Evolutionary conservation across 2,329 filamentous ascomycete species (phyloP).

Genomic region (Botrytis pseudocinerea): DNA sequence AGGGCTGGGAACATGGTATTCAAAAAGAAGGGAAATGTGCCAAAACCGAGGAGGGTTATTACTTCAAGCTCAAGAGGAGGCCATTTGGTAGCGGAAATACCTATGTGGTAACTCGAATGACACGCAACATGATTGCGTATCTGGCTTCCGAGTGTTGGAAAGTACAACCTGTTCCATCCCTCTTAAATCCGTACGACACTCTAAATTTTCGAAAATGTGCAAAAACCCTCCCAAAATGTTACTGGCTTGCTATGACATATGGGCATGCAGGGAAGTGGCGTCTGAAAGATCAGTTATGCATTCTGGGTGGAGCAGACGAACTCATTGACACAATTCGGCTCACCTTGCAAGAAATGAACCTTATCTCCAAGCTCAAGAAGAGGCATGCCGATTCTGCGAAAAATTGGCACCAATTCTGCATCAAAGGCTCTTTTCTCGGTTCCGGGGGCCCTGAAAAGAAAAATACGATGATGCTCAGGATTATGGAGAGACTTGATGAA

Average conservation of each 20-base stretch:
- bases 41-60: not conserved
- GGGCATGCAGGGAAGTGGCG: not conserved
- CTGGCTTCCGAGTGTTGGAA: conserved; percentile 14
- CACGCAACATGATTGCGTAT: conserved; percentile 18
- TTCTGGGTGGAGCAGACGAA: conserved; percentile 16
- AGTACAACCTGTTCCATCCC: not conserved
- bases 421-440: not conserved
- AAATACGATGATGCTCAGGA: conserved; percentile 11
- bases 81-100: not conserved
- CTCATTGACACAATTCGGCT: conserved; percentile 19
- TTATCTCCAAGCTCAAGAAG: not conserved
- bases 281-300: not conserved
- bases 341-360: conserved; percentile 17
- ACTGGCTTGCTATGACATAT: conserved; percentile 12
- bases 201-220: conserved; percentile 1
- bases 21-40: not conserved
- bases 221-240: conserved; percentile 13
- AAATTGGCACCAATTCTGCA: not conserved
- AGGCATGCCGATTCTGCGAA: not conserved
- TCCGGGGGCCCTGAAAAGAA: not conserved
- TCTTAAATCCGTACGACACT: not conserved
- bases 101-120: not conserved
- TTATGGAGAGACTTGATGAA: conserved; percentile 21
- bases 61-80: conserved; percentile 6
- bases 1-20: conserved; percentile 3